Evolutionary conservation across 2,329 filamentous ascomycete species (phyloP), one percentile per base, ranked within the genome.

Genomic region (Basipetospora chlamydospora): DNA sequence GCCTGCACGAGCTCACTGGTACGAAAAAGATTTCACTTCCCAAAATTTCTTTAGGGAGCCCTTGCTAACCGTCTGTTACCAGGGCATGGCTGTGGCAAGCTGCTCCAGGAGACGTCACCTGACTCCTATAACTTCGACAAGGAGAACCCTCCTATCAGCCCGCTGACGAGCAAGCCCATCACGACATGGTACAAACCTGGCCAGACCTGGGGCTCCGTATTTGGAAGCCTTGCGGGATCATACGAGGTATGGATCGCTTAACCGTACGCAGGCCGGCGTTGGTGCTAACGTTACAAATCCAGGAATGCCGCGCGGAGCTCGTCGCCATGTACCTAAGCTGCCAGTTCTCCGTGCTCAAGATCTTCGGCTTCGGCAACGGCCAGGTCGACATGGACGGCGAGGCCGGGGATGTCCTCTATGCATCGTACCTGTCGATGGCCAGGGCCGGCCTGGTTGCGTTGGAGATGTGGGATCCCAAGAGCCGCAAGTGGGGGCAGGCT

Each of bases 391-490:
- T 93, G 46, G 62, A 81, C 44, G 69, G 73, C 41, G 73, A 81
- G 50, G 85, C 86, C 8, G 87, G 86, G 29, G 81, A 94, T 50
- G 75, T 98, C 6, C 72, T 96, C 6, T 95, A 88, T 50, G 76
- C 78, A 0, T 78, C 81, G 3, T 98, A 96, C 55, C 71, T 98
- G 8, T 77, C 78, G 46, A 96, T 98, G 88, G 90, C 90, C 11
- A 76, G 87, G 26, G 85, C 86, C n/a, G 90, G 90, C 42, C 66
- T 98, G 30, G 73, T 77, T 5, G 81, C 87, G 1, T 69, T 96
- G 16, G 88, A 96, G 54, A 85, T 90, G 67, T 96, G 86, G 86
- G 86, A 95, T 50, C 86, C 86, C 5, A 87, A 87, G 61, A 77
- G 71, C 47, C 68, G 77, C 45, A 94, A 93, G 61, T 94, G 87